phyloP scores from a whole-genome alignment of 108 stramenopile species.

The Cyclotella choctawhatcheeana region DNA sequence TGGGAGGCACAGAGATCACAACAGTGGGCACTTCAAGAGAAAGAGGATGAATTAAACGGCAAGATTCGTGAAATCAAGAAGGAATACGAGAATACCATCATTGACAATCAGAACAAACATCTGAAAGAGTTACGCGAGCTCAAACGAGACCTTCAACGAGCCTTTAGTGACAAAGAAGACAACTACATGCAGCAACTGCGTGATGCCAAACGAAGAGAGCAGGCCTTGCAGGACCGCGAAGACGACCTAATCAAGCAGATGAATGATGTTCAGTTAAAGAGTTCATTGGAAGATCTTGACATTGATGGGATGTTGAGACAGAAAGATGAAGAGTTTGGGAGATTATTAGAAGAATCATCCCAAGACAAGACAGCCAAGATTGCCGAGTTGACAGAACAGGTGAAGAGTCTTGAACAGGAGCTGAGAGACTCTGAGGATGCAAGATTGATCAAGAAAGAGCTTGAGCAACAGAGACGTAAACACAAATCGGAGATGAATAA shows the following conservation, averaged over 20 bases:
- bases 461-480: constrained; percentile 35
- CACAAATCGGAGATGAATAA: constrained; percentile 48
- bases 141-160: constrained; percentile 11
- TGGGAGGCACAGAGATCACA: constrained; percentile 26
- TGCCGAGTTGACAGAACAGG: constrained; percentile 14
- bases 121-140: constrained; percentile 23
- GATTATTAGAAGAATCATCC: constrained; percentile 10
- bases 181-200: constrained; percentile 28
- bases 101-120: constrained; percentile 26
- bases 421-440: constrained; percentile 8
- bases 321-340: constrained; percentile 24
- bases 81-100: constrained; percentile 23
- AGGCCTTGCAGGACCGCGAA: constrained; percentile 21
- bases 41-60: constrained; percentile 26
- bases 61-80: constrained; percentile 33
- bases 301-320: constrained; percentile 12
- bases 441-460: constrained; percentile 26
- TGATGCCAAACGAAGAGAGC: constrained; percentile 28
- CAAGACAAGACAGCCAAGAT: constrained; percentile 10
- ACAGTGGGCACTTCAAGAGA: constrained; percentile 26
- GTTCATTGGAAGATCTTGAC: constrained; percentile 15
- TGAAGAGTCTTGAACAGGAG: constrained; percentile 24
- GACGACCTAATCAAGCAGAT: constrained; percentile 29
- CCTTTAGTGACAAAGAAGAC: constrained; percentile 27
- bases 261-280: constrained; percentile 14